Evolutionary conservation across 495 filamentous ascomycete species (phyloP).

Genomic region (Cairneyella variabilis): DNA sequence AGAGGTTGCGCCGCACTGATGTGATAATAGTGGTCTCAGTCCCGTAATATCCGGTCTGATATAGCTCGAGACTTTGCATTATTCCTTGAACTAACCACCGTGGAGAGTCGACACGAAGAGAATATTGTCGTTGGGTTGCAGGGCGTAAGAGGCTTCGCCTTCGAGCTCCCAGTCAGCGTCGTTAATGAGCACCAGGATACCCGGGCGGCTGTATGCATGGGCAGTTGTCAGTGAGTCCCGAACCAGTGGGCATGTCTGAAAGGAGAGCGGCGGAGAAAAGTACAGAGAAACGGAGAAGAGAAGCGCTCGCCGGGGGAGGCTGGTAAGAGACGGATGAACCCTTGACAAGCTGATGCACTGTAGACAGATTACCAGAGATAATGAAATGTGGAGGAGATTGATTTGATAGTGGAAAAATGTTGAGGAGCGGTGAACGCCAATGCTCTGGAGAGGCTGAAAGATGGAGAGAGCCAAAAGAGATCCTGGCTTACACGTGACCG

Average conservation of each 20-base stretch:
- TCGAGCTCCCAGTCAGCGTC: conserved; percentile 98
- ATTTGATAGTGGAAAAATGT: conserved; percentile 11
- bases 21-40: too few relatives aligned
- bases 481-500: conserved; percentile 75
- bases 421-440: conserved; percentile 17
- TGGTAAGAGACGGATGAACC: conserved; percentile 2
- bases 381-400: conserved; percentile 19
- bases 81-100: conserved; percentile 64
- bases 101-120: conserved; percentile 98
- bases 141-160: conserved; percentile 83
- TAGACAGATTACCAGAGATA: conserved; percentile 5
- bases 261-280: not conserved
- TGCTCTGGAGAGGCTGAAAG: not conserved
- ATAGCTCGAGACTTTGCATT: too few relatives aligned
- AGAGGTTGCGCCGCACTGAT: too few relatives aligned
- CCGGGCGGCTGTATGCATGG: conserved; percentile 65
- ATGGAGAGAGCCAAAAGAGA: not conserved
- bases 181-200: conserved; percentile 97
- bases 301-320: conserved; percentile 2
- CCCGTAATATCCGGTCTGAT: too few relatives aligned
- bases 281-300: conserved; percentile 2
- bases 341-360: conserved; percentile 26
- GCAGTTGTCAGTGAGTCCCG: conserved; percentile 8
- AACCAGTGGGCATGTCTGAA: conserved; percentile 1
- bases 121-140: conserved; percentile 79